Conservation (phyloP, 1,284 basidiomycete species). For the Malassezia globosa region DNA sequence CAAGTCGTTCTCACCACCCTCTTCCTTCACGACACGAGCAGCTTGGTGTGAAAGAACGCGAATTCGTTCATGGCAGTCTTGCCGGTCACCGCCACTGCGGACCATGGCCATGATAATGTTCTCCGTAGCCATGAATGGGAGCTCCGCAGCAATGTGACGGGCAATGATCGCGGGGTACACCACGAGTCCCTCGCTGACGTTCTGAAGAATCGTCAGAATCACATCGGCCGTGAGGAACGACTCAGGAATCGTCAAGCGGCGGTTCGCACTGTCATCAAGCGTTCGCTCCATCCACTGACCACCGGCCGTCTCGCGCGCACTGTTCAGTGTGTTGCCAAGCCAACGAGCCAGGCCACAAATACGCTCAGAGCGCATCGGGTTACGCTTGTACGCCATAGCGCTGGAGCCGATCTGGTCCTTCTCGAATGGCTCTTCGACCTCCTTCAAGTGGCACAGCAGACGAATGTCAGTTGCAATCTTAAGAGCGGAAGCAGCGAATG, state of each 20-base stretch:
- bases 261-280: conserved; percentile 64
- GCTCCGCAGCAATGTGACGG: conserved; percentile 79
- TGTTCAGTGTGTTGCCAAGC: conserved; percentile 49
- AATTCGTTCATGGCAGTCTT: conserved; percentile 93
- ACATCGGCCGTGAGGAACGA: conserved; percentile 96
- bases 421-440: conserved; percentile 98
- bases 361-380: conserved; percentile 97
- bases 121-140: conserved; percentile 91
- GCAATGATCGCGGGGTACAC: conserved; percentile 94
- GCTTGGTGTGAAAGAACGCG: conserved; percentile 93
- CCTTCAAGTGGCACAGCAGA: conserved; percentile 53
- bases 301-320: conserved; percentile 50
- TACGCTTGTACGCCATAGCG: conserved; percentile 99
- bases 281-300: conserved; percentile 47
- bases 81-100: conserved; percentile 81
- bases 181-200: conserved; percentile 90
- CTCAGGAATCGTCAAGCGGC: conserved; percentile 87
- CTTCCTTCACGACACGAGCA: conserved; percentile 82
- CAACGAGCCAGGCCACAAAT: conserved; percentile 92
- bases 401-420: conserved; percentile 85
- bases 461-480: conserved; percentile 95
- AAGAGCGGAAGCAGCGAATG: conserved; percentile 86
- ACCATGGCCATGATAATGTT: conserved; percentile 99
- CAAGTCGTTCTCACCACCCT: conserved; percentile 89
- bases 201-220: conserved; percentile 84